Evolutionary conservation across 495 filamentous ascomycete genomes (phyloP).

Genomic region (Elasticomyces elasticus): DNA sequence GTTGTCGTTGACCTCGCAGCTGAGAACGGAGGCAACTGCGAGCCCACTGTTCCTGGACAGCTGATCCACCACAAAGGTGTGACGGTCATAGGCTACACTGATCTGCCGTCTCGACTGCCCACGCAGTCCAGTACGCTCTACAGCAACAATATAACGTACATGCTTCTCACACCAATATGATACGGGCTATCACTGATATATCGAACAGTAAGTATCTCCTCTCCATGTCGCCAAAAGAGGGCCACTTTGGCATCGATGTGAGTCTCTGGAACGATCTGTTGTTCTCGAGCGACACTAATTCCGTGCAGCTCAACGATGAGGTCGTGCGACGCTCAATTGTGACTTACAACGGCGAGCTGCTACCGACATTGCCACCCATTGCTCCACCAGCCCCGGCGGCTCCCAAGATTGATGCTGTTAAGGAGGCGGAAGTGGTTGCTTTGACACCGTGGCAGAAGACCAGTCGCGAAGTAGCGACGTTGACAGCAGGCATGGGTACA

Average conservation of each 20-base stretch:
- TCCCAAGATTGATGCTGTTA: conserved; percentile 30
- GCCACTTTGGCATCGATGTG: conserved; percentile 62
- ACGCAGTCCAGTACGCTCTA: conserved; percentile 76
- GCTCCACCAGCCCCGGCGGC: conserved; percentile 57
- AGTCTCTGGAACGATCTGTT: no score
- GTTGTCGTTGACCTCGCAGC: conserved; percentile 74
- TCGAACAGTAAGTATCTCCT: conserved; percentile 51
- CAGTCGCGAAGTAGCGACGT: conserved; percentile 54
- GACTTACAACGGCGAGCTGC: conserved; percentile 58
- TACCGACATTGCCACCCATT: conserved; percentile 61
- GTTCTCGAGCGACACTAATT: no score
- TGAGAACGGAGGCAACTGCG: conserved; percentile 73
- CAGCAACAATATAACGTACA: conserved; percentile 66
- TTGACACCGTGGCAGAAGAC: conserved; percentile 69
- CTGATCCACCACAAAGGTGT: conserved; percentile 59
- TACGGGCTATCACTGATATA: neutral
- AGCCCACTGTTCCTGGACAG: conserved; percentile 60
- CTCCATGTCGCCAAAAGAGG: conserved; percentile 64
- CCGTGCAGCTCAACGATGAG: no score
- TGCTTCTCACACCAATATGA: neutral
- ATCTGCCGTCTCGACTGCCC: conserved; percentile 67
- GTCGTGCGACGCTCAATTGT: conserved; percentile 73
- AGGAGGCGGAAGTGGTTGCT: conserved; percentile 49
- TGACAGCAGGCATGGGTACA: conserved; percentile 64
- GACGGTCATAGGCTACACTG: conserved; percentile 74